These are phyloP conservation scores for Dissophora globulifera DNA, from an alignment of 192 early-diverging fungal species.

Conservation along the genomic window DNA sequence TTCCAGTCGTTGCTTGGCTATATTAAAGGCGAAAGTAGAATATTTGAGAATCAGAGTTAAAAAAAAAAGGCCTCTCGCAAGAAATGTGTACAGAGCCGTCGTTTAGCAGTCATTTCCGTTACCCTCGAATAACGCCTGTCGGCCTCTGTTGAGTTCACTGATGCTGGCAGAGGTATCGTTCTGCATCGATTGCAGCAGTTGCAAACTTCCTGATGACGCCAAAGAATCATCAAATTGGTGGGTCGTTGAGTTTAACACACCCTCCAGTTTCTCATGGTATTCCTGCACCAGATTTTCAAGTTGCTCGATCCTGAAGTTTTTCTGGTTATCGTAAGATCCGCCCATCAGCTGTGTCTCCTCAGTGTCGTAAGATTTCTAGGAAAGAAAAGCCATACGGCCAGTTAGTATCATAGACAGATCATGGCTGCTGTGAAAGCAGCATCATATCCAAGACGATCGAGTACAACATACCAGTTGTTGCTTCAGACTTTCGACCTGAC, in stretches of 20 bases:
- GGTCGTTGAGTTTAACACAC: background rate
- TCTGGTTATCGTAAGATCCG: slow-evolving; percentile 66
- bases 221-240: background rate
- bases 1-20: slow-evolving; percentile 14
- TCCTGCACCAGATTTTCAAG: slow-evolving; percentile 73
- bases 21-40: background rate
- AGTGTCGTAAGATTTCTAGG: slow-evolving; percentile 61
- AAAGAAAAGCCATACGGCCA: too few species aligned
- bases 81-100: too few species aligned
- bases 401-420: too few species aligned
- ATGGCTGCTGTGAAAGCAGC: too few species aligned
- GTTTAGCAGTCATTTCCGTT: too few species aligned
- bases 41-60: too few species aligned
- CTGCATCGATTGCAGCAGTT: slow-evolving; percentile 19
- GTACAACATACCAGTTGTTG: slow-evolving; percentile 69
- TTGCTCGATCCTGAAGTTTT: slow-evolving; percentile 67
- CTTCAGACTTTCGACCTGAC: slow-evolving; percentile 71
- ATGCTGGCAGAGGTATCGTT: background rate
- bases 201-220: background rate
- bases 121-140: slow-evolving; percentile 31
- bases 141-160: slow-evolving; percentile 17
- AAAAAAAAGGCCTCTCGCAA: too few species aligned
- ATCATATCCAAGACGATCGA: too few species aligned
- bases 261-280: slow-evolving; percentile 57
- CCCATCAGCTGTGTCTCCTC: slow-evolving; percentile 62